phyloP scores from a whole-genome alignment of 2,329 filamentous ascomycete species.

The Proliferodiscus dingleyae region DNA sequence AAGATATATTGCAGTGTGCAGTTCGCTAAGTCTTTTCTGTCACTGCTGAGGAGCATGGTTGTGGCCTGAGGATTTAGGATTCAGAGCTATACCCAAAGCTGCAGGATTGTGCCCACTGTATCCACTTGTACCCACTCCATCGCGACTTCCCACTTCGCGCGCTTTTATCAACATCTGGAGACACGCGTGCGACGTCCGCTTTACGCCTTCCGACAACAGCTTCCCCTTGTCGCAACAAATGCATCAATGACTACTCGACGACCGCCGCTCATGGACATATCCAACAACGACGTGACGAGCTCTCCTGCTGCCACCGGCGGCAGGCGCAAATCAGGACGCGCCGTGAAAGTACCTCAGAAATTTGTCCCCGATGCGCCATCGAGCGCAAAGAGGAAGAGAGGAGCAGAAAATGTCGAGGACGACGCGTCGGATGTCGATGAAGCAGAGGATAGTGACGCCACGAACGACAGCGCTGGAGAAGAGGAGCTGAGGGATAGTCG shows the following conservation, averaged over 20 bases:
- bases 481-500: slow-evolving; percentile 39
- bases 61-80: no score
- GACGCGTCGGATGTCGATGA: slow-evolving; percentile 44
- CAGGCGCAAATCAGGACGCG: slow-evolving; percentile 65
- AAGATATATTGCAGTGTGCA: no score
- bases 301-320: slow-evolving; percentile 45
- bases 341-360: slow-evolving; percentile 55
- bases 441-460: slow-evolving; percentile 36
- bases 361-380: slow-evolving; percentile 47
- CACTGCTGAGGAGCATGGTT: no score
- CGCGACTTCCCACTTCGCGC: slow-evolving; percentile 11
- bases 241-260: slow-evolving; percentile 38
- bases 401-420: slow-evolving; percentile 41
- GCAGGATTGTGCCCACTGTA: slow-evolving; percentile 1
- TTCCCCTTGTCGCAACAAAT: slow-evolving; percentile 17
- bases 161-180: slow-evolving; percentile 13
- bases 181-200: slow-evolving; percentile 17
- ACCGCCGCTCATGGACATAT: slow-evolving; percentile 45
- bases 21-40: no score
- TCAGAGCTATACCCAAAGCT: not conserved
- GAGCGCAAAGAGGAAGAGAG: slow-evolving; percentile 54
- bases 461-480: slow-evolving; percentile 40
- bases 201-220: slow-evolving; percentile 1
- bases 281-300: slow-evolving; percentile 50
- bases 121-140: slow-evolving; percentile 1